Conservation (phyloP, 371 early-diverging fungal species). For the Mortierella sp. region DNA sequence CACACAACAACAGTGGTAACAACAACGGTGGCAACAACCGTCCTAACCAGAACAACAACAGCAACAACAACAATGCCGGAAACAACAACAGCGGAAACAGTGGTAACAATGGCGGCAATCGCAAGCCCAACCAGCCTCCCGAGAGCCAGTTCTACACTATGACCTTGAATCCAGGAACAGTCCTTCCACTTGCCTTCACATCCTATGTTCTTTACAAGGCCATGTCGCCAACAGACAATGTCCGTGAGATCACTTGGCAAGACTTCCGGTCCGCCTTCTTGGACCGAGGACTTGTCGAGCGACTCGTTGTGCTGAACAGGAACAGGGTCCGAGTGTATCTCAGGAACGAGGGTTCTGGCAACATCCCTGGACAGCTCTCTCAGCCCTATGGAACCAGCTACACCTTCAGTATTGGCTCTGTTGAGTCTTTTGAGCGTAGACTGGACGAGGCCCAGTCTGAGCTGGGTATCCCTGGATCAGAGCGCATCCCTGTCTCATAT, state of each 20-base stretch:
- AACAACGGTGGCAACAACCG: conserved; percentile 23
- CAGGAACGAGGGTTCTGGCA: conserved; percentile 71
- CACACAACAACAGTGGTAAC: conserved; percentile 25
- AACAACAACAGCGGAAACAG: conserved; percentile 8
- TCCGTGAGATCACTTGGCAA: conserved; percentile 89
- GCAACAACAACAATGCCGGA: conserved; percentile 13
- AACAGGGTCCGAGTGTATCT: conserved; percentile 84
- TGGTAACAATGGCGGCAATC: conserved; percentile 1
- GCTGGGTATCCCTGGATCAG: conserved; percentile 87
- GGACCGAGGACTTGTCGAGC: conserved; percentile 93
- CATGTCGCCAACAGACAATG: conserved; percentile 58
- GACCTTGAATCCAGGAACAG: conserved; percentile 59
- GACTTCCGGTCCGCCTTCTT: conserved; percentile 89
- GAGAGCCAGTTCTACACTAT: conserved; percentile 44
- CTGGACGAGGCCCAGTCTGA: conserved; percentile 92
- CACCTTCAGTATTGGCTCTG: conserved; percentile 94
- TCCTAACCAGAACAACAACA: conserved; percentile 6
- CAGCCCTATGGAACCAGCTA: conserved; percentile 53
- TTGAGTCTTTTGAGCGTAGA: conserved; percentile 93
- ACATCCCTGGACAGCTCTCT: conserved; percentile 56
- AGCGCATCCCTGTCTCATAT: conserved; percentile 93
- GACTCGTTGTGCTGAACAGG: conserved; percentile 87
- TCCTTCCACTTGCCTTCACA: conserved; percentile 62
- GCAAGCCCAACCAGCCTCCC: conserved; percentile 18
- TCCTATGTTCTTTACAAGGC: conserved; percentile 66